Percentiles rank a stretch among this genome's conserved stretches.
Conservation (phyloP, 306 rosid species). For the Cicer yamashitae region DNA sequence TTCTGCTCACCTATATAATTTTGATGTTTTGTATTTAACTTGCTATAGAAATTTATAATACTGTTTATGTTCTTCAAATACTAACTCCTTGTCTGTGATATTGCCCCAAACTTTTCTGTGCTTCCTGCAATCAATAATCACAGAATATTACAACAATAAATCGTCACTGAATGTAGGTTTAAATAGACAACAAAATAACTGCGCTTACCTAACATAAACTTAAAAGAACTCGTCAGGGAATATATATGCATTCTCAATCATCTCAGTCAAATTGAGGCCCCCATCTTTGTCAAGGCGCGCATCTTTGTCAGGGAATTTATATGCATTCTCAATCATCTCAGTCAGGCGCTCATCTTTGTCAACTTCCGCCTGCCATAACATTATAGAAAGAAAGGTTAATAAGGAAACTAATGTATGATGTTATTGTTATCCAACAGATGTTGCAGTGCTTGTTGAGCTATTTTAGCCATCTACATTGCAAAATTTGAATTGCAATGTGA, state of each 20-base stretch:
- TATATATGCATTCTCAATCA: slow-evolving; percentile 88
- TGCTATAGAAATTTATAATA: no score
- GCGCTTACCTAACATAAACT: slow-evolving; percentile 47
- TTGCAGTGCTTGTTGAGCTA: slow-evolving; percentile 1
- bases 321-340: slow-evolving; percentile 93
- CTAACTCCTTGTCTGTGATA: no score
- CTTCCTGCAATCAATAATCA: slow-evolving; percentile 47
- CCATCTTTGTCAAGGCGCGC: no score
- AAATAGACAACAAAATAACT: slow-evolving; percentile 12
- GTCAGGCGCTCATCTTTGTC: slow-evolving; percentile 85
- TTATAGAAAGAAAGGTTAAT: not conserved
- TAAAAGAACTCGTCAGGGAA: slow-evolving; percentile 86
- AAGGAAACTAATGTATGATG: slow-evolving; percentile 48
- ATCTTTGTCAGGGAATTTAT: slow-evolving; percentile 82
- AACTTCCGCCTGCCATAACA: slow-evolving; percentile 73
- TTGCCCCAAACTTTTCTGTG: slow-evolving; percentile 35
- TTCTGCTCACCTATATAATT: no score
- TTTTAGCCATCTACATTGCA: no score
- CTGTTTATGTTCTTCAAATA: no score
- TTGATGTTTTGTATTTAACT: no score
- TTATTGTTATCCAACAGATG: slow-evolving; percentile 22
- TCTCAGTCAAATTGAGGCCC: slow-evolving; percentile 80
- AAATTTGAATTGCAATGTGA: no score
- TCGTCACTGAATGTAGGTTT: not conserved
- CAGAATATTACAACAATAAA: slow-evolving; percentile 15